Evolutionary conservation across 805 yeast genomes (phyloP), one percentile per base, ranked within the genome.

Genomic region (Candida anglica): DNA sequence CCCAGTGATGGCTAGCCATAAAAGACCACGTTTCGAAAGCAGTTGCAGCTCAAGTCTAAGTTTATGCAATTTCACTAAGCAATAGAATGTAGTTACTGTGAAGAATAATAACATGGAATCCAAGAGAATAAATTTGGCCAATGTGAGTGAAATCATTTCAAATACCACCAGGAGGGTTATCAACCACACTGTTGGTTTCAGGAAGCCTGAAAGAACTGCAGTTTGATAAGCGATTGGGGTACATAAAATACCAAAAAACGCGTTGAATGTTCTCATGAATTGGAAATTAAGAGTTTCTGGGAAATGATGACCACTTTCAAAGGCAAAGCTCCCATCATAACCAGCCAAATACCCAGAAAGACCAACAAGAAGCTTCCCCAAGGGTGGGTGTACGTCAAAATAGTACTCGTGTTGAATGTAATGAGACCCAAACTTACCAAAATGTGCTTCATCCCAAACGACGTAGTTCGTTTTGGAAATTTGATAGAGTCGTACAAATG

Each of bases 381-480:
- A 67, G 1, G 94, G 94, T 15, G 95, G 95, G 52, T 85, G 95
- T 19, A 85, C 94, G 61, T 85, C 95, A 47, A 79, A 86, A 50
- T 85, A 85, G 52, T 84, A 83, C 48, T 84, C 88, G 50, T 80
- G 87, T 55, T 80, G 74, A 43, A 83, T 62, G 56, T 85, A 85
- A 49, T 83, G 79, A 3, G 91, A 80, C 28, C 94, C 94, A 54
- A 85, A 85, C 54, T 82, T 83, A 27, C 93, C 95, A 55, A 85
- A 85, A 66, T 85, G 95, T 5, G 94, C 93, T 57, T 85, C 95
- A 63, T 85, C 95, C 95, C 95, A 85, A 6, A 83, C 81, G 30
- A 85, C 91, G 35, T 67, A 69, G 32, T 73, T 15, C 4, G 28
- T 17, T 17, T 26, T 26, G 4, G n/a, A 13, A 5, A 26, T n/a